A percentile compares a stretch with the other conserved stretches of the same genome.
phyloP scores from a whole-genome alignment of 306 rosid genomes.

The Quercus aquifolioides region DNA sequence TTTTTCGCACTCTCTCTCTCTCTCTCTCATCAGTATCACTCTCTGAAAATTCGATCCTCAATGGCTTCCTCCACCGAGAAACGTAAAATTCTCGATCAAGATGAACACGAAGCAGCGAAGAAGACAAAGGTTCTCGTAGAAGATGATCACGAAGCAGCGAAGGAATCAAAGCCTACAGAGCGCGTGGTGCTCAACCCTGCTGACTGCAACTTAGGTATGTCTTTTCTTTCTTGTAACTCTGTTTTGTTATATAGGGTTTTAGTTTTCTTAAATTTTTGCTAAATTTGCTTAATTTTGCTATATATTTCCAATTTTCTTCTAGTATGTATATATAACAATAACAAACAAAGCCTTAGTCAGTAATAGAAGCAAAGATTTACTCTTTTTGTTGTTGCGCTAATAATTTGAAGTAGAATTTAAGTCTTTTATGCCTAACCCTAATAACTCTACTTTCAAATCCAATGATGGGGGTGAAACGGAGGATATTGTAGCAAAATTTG shows the following conservation, averaged over 20 bases:
- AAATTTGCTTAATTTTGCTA: too few relatives aligned
- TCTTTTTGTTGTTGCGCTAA: too few relatives aligned
- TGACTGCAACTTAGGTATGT: slow-evolving; percentile 34
- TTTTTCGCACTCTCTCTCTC: neutral
- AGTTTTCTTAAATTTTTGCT: neutral
- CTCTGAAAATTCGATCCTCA: neutral
- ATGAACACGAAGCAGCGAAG: slow-evolving; percentile 3
- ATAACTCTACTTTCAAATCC: too few relatives aligned
- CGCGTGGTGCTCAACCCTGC: slow-evolving; percentile 29
- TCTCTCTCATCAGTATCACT: neutral
- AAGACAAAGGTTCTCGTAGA: slow-evolving; percentile 4
- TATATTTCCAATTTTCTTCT: too few relatives aligned
- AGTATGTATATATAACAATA: too few relatives aligned
- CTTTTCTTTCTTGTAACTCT: too few relatives aligned
- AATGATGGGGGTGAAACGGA: too few relatives aligned
- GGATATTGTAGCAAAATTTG: too few relatives aligned
- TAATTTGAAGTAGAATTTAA: too few relatives aligned
- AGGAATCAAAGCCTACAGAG: neutral
- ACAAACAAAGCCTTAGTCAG: too few relatives aligned
- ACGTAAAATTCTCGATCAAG: neutral
- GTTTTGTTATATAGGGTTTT: neutral
- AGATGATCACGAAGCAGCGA: neutral
- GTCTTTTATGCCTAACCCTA: too few relatives aligned
- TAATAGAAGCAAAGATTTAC: too few relatives aligned
- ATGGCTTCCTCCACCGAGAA: slow-evolving; percentile 31